Evolutionary conservation across 164 flowering plant genomes (phyloP).

Genomic region (Pachysandra terminalis): DNA sequence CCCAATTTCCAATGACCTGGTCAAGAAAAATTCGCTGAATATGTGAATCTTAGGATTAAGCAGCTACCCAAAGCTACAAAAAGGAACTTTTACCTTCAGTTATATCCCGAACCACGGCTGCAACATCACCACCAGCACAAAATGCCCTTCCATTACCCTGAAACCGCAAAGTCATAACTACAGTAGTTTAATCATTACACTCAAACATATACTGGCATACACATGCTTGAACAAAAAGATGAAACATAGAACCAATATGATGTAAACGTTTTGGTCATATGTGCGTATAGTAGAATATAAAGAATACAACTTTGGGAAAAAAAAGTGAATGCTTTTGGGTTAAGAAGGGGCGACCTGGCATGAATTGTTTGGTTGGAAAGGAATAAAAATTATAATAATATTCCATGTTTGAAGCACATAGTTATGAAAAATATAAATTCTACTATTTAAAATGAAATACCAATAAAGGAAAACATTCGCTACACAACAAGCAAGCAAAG

Average conservation of each 20-base stretch:
- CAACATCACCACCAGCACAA: slow-evolving; percentile 71
- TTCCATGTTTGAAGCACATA: neutral
- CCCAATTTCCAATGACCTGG: slow-evolving; percentile 35
- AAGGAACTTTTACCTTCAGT: slow-evolving; percentile 31
- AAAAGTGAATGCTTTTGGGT: neutral
- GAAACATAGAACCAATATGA: too few relatives aligned
- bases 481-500: too few relatives aligned
- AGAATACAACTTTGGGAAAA: neutral
- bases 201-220: too few relatives aligned
- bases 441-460: too few relatives aligned
- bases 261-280: neutral
- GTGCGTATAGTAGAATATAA: too few relatives aligned
- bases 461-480: too few relatives aligned
- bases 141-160: slow-evolving; percentile 77
- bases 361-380: too few relatives aligned
- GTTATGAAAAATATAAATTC: too few relatives aligned
- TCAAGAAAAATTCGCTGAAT: too few relatives aligned
- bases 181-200: neutral
- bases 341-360: neutral
- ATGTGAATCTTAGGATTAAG: neutral
- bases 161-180: neutral
- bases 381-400: neutral
- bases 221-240: too few relatives aligned
- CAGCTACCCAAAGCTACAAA: neutral
- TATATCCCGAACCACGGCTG: slow-evolving; percentile 41